Percentiles rank a stretch among this genome's conserved stretches.
These are phyloP conservation scores for Mycosarcoma mackinlayi DNA, from an alignment of 1,284 basidiomycete genomes.

Conservation along the genomic window DNA sequence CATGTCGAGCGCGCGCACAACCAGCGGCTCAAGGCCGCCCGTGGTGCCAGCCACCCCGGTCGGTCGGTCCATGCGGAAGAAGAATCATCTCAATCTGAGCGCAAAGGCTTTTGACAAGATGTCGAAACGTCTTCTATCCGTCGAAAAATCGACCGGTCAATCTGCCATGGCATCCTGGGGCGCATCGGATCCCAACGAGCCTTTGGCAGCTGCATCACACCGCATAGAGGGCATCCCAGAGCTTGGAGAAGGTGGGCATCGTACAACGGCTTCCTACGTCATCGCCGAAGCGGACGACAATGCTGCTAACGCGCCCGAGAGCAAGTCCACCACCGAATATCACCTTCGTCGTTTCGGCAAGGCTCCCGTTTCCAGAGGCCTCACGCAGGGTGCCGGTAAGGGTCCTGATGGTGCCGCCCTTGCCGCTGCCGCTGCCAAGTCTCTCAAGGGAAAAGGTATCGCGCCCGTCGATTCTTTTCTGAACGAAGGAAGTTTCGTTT, in stretches of 20 bases:
- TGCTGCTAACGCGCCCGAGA: conserved; percentile 16
- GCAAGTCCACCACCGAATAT: conserved; percentile 46
- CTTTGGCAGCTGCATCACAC: conserved; percentile 22
- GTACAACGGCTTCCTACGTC: conserved; percentile 43
- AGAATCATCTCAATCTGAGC: conserved; percentile 54
- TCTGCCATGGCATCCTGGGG: conserved; percentile 37
- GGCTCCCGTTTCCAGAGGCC: conserved; percentile 41
- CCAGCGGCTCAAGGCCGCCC: conserved; percentile 43
- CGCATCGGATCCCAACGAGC: conserved; percentile 27
- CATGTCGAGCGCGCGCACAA: conserved; percentile 38
- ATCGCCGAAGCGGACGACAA: conserved; percentile 47
- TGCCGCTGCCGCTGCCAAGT: conserved; percentile 55
- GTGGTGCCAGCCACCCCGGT: conserved; percentile 45
- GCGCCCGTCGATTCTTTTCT: conserved; percentile 62
- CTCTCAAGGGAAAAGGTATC: conserved; percentile 50
- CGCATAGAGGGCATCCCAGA: conserved; percentile 44
- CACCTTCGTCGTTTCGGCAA: conserved; percentile 44
- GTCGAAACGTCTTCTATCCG: conserved; percentile 43
- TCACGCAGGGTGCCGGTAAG: conserved; percentile 49
- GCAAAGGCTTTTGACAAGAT: conserved; percentile 62
- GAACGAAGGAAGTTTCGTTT: conserved; percentile 64
- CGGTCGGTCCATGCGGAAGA: conserved; percentile 46
- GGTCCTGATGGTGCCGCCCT: conserved; percentile 56
- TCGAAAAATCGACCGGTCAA: conserved; percentile 41
- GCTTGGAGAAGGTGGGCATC: conserved; percentile 45